A percentile compares a stretch with the other conserved stretches of the same genome.
Conservation (phyloP, 2,329 filamentous ascomycete species). For the Colletotrichum sp. region DNA sequence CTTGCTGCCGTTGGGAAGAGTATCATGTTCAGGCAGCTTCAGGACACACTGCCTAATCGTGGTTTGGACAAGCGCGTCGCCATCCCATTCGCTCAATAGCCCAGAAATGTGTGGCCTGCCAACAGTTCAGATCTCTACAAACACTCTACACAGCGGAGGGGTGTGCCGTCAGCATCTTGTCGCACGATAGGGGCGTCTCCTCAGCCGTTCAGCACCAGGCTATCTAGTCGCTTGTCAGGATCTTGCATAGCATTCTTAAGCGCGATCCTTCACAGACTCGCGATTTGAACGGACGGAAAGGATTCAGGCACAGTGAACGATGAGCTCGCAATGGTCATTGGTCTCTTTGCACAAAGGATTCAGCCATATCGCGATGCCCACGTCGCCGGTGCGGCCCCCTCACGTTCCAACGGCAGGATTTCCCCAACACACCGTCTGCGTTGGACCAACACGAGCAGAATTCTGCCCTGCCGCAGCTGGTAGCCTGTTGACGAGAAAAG, state of each 20-base stretch:
- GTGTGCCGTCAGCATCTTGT: neutral
- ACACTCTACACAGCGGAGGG: accelerated
- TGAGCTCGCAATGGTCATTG: neutral
- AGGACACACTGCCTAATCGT: neutral
- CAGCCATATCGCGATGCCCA: neutral
- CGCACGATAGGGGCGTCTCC: neutral
- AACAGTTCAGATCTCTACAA: neutral
- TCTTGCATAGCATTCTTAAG: neutral
- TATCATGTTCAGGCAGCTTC: neutral
- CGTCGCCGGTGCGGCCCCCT: neutral
- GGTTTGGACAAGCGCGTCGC: neutral
- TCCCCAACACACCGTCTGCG: neutral
- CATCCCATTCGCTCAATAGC: neutral
- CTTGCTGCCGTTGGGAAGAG: neutral
- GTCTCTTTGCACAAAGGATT: neutral
- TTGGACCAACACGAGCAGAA: neutral
- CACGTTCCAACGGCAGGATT: neutral
- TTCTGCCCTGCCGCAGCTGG: neutral
- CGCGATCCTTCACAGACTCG: neutral
- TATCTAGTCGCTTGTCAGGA: neutral
- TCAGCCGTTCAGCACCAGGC: neutral
- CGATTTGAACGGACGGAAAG: neutral
- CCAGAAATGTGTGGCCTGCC: neutral
- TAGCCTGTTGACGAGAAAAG: neutral
- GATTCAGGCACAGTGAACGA: neutral